Base-by-base conservation (phyloP, 2,329 filamentous ascomycete species). In the Alternaria angustiovoidea region DNA sequence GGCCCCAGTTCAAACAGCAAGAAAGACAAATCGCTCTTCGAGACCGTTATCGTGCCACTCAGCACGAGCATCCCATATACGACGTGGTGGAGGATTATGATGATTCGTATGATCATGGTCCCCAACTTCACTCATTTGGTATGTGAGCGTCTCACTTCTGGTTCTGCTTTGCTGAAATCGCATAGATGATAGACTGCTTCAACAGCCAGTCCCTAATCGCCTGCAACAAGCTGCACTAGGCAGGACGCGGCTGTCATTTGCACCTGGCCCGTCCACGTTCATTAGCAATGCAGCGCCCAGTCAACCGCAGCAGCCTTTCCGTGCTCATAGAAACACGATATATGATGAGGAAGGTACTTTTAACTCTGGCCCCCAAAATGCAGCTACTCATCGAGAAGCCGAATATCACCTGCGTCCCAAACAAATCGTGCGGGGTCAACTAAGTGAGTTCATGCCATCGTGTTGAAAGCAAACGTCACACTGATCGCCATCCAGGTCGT, bases 61-160 rank as follows among this genome's bases (percentile, higher is more conserved):
- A 64, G 39, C 59, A 65, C 16, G 56, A 68, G 20, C 30, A 61
- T 30, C 48, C 56, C 20, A 51, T 64, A 36, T 69, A 70, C 49
- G 72, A 74, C 39, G 42, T 43, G 1, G 63, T 72, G 4, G 75
- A 72, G 44, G 75, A 75, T 22, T 69, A 76, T 32, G 51, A 61
- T 32, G 51, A 61, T 12, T 59, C 57, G 11, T 67, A 71, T 36
- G 59, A 61, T 12, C 32, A 52, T 18, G 49, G 18, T 7, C 38
- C 63, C 26, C 66, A 74, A 7, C 73, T 85, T 12, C 83, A 86
- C 75, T 79, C 79, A 3, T 86, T 85, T 65, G 83, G 84, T 86
- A 66, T 66, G 77, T 55, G 16, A 1, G 36, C 3, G 12, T 1
- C n/a, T 30, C 4, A 8, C 18, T 36, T 36, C 20, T 20, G 11